Evolutionary conservation across 108 stramenopile genomes (phyloP).

Genomic region (Mayamaea pseudoterrestris): DNA sequence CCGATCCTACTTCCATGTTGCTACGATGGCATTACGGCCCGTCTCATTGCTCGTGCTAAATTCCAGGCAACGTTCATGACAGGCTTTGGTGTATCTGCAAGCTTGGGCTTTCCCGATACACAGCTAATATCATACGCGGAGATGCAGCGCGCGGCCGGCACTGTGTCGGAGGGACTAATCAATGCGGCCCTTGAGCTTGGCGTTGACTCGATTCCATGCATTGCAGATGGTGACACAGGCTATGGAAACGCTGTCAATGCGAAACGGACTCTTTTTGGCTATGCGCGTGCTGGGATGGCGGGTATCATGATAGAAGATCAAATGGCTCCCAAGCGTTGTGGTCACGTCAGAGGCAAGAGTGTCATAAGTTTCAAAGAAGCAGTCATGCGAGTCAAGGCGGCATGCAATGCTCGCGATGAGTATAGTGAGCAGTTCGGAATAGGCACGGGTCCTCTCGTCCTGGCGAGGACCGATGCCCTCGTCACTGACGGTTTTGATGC

Average conservation of each 20-base stretch:
- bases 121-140: constrained; percentile 80
- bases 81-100: constrained; percentile 86
- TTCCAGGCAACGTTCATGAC: constrained; percentile 96
- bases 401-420: constrained; percentile 89
- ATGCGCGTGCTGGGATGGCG: constrained; percentile 86
- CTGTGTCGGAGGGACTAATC: constrained; percentile 73
- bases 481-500: constrained; percentile 85
- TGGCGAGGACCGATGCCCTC: constrained; percentile 90
- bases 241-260: constrained; percentile 94
- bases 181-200: constrained; percentile 58
- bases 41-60: constrained; percentile 68
- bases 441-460: constrained; percentile 68
- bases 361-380: constrained; percentile 84
- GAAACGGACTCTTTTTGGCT: constrained; percentile 78
- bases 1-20: constrained; percentile 86
- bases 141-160: constrained; percentile 64
- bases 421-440: constrained; percentile 57
- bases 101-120: constrained; percentile 85
- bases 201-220: constrained; percentile 77
- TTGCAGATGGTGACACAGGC: constrained; percentile 95
- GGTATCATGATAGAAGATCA: constrained; percentile 98
- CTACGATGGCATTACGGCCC: constrained; percentile 94
- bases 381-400: constrained; percentile 78
- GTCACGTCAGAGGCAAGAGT: constrained; percentile 90
- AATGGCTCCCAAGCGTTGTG: constrained; percentile 87